These are phyloP conservation scores for Diaporthe aspalathi DNA, from an alignment of 2,329 filamentous ascomycete species.

Conservation along the genomic window DNA sequence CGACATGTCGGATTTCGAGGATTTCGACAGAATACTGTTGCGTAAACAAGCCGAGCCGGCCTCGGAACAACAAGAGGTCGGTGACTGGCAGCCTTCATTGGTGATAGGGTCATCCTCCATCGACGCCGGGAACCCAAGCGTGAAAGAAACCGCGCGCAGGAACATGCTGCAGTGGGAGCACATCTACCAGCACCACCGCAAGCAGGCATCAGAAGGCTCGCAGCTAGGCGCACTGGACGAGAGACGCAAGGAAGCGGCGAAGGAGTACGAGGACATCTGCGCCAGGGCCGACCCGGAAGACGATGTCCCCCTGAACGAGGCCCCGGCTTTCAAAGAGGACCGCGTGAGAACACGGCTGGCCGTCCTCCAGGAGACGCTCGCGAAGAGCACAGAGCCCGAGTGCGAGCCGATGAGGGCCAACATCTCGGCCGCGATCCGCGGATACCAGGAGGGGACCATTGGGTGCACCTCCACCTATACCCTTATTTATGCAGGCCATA, in stretches of 20 bases:
- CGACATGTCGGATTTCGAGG: neutral
- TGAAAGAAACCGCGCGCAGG: conserved; percentile 51
- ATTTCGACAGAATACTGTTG: neutral
- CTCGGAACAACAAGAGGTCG: conserved; percentile 41
- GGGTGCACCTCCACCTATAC: conserved; percentile 54
- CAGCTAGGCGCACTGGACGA: neutral
- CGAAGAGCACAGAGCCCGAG: neutral
- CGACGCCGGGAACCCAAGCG: conserved; percentile 51
- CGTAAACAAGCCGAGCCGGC: neutral
- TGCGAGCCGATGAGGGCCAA: conserved; percentile 54
- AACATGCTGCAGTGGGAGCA: conserved; percentile 50
- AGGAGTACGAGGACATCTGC: conserved; percentile 25
- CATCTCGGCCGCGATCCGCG: conserved; percentile 55
- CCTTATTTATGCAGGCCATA: conserved; percentile 55
- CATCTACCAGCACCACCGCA: conserved; percentile 32
- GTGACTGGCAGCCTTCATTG: conserved; percentile 46
- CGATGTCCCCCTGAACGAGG: neutral
- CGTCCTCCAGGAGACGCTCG: conserved; percentile 41
- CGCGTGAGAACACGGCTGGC: conserved; percentile 50
- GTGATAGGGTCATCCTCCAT: conserved; percentile 48
- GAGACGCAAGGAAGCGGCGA: neutral
- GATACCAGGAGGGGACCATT: conserved; percentile 55
- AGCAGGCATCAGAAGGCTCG: neutral
- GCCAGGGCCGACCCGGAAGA: conserved; percentile 25
- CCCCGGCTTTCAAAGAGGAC: conserved; percentile 44